Conservation (phyloP, 1,139 yeast species). For the Zygosaccharomyces pseudobailii region DNA sequence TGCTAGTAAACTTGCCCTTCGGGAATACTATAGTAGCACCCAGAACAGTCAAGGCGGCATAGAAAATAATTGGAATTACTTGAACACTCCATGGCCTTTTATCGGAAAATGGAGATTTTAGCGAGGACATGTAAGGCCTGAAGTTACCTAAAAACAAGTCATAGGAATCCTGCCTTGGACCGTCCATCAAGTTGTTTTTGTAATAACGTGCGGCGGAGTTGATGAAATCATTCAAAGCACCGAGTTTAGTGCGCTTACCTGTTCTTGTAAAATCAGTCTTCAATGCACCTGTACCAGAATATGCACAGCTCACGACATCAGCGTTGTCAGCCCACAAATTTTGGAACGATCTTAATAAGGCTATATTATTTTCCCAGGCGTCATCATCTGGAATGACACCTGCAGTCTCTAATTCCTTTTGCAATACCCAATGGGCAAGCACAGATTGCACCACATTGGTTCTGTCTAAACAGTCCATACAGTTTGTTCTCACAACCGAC, state of each 20-base stretch:
- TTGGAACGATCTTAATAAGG: conserved; percentile 67
- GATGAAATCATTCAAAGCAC: conserved; percentile 75
- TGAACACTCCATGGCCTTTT: conserved; percentile 70
- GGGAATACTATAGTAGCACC: conserved; percentile 73
- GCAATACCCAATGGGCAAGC: conserved; percentile 82
- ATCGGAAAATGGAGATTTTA: conserved; percentile 70
- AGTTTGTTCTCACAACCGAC: conserved; percentile 86
- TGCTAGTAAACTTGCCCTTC: conserved; percentile 48
- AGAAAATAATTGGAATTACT: conserved; percentile 68
- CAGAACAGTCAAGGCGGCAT: conserved; percentile 67
- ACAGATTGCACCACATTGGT: conserved; percentile 96
- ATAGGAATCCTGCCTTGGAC: conserved; percentile 89
- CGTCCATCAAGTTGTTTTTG: conserved; percentile 82
- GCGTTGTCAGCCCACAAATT: conserved; percentile 98
- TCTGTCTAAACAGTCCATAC: conserved; percentile 98
- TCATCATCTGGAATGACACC: conserved; percentile 32
- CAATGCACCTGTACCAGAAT: conserved; percentile 96
- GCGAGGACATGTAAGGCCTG: conserved; percentile 54
- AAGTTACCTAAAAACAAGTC: conserved; percentile 82
- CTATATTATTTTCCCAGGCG: conserved; percentile 54
- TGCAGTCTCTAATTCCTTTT: conserved; percentile 55
- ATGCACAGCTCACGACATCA: conserved; percentile 83
- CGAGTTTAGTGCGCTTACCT: conserved; percentile 78
- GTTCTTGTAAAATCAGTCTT: conserved; percentile 95
- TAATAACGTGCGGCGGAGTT: conserved; percentile 85